Evolutionary conservation across 306 rosid genomes (phyloP).

Genomic region (Boehmeria nivea): DNA sequence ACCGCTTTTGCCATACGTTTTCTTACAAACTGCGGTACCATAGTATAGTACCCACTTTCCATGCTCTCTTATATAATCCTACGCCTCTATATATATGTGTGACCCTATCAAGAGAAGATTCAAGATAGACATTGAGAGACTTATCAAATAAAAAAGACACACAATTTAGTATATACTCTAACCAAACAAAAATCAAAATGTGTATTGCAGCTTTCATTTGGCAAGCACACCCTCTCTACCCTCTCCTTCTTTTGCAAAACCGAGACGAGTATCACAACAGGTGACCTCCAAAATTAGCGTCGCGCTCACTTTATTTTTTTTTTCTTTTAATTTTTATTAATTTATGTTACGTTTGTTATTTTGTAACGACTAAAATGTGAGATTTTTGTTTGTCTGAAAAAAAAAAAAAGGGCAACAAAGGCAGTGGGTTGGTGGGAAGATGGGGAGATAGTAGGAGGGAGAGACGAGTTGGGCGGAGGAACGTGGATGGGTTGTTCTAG

Average conservation of each 20-base stretch:
- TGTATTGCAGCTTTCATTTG: constrained; percentile 65
- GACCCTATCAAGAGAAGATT: too few relatives aligned
- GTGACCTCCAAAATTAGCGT: too few relatives aligned
- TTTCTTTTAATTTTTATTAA: neutral
- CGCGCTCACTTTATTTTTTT: constrained; percentile 17
- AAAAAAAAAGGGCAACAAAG: constrained; percentile 51
- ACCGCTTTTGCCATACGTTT: too few relatives aligned
- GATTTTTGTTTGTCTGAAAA: too few relatives aligned
- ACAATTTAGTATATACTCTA: too few relatives aligned
- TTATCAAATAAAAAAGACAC: too few relatives aligned
- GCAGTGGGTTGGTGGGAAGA: constrained; percentile 61
- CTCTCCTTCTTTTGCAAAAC: constrained; percentile 49
- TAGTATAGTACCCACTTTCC: too few relatives aligned
- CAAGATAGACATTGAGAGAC: too few relatives aligned
- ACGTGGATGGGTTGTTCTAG: constrained; percentile 66
- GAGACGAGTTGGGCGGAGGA: constrained; percentile 57
- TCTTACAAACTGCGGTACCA: too few relatives aligned
- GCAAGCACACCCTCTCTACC: constrained; percentile 61
- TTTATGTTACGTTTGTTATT: neutral
- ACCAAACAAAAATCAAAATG: too few relatives aligned
- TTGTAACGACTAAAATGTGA: neutral
- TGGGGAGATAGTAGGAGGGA: constrained; percentile 48
- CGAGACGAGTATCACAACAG: constrained; percentile 52
- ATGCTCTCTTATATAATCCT: too few relatives aligned
- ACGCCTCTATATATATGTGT: too few relatives aligned